Conservation (phyloP, 371 early-diverging fungal species). For the Mucor piriformis region DNA sequence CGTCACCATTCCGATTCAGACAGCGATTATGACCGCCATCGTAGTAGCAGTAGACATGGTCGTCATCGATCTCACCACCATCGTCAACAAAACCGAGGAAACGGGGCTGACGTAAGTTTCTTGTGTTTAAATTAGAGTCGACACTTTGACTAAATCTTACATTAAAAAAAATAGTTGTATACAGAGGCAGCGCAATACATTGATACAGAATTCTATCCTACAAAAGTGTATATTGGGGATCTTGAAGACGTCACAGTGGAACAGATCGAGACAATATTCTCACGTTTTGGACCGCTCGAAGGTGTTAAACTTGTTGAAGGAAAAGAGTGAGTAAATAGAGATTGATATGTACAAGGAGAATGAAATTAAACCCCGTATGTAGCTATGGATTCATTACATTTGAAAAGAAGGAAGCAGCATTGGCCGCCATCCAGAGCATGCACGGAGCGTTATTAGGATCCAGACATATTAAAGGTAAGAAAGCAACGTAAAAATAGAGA, state of each 20-base stretch:
- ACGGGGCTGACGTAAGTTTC: slow-evolving; percentile 26
- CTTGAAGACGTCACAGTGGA: slow-evolving; percentile 42
- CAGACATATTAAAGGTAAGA: slow-evolving; percentile 50
- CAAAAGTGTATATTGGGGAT: slow-evolving; percentile 62
- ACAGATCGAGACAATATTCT: slow-evolving; percentile 43
- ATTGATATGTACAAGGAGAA: no score
- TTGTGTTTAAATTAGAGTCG: not conserved
- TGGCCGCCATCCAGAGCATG: slow-evolving; percentile 54
- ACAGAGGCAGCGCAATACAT: slow-evolving; percentile 58
- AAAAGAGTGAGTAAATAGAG: slow-evolving; percentile 56
- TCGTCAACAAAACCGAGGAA: not conserved
- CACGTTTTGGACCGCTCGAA: slow-evolving; percentile 56
- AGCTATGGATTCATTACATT: slow-evolving; percentile 62
- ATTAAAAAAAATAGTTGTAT: slow-evolving; percentile 39
- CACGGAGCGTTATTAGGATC: slow-evolving; percentile 53
- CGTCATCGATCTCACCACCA: slow-evolving; percentile 13
- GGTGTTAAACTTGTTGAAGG: slow-evolving; percentile 60
- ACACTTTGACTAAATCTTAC: not conserved
- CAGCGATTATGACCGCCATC: slow-evolving; percentile 26
- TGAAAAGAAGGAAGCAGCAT: slow-evolving; percentile 48
- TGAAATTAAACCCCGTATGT: not conserved
- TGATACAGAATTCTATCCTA: slow-evolving; percentile 61
- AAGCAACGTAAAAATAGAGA: not conserved
- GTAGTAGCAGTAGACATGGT: slow-evolving; percentile 20
- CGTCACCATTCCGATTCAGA: slow-evolving; percentile 36